A percentile compares a stretch with the other conserved stretches of the same genome.
Conservation (phyloP, 495 filamentous ascomycete genomes). For the Xylaria curta region DNA sequence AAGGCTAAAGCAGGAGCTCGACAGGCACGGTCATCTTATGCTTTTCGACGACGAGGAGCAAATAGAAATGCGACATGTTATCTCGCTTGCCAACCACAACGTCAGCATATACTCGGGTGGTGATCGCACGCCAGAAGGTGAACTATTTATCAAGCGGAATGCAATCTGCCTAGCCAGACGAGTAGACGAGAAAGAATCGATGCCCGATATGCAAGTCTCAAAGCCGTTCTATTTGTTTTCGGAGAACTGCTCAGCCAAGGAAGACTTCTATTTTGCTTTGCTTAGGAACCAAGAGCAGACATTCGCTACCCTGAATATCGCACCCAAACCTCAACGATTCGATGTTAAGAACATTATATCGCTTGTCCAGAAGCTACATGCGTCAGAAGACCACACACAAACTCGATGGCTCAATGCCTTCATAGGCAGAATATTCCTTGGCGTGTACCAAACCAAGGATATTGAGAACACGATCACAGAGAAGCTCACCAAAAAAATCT, state of each 20-base stretch:
- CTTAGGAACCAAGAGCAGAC: constrained; percentile 81
- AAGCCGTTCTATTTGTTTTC: constrained; percentile 94
- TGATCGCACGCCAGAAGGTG: constrained; percentile 82
- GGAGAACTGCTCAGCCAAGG: constrained; percentile 91
- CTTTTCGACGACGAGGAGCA: constrained; percentile 92
- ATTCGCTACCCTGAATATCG: constrained; percentile 58
- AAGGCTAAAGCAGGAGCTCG: constrained; percentile 5
- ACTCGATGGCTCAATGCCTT: constrained; percentile 95
- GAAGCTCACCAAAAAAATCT: constrained; percentile 96
- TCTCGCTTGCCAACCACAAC: constrained; percentile 86
- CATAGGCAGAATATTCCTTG: constrained; percentile 84
- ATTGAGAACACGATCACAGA: constrained; percentile 77
- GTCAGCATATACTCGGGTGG: constrained; percentile 87
- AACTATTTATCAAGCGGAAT: constrained; percentile 94
- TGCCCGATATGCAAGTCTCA: constrained; percentile 59
- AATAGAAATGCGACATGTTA: constrained; percentile 92
- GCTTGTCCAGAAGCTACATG: constrained; percentile 86
- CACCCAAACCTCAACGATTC: constrained; percentile 78
- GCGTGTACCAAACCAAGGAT: constrained; percentile 81
- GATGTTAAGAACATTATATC: constrained; percentile 84
- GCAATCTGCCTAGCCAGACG: constrained; percentile 84
- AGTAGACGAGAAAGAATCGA: constrained; percentile 61
- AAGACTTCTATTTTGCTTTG: constrained; percentile 96
- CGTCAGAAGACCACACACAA: constrained; percentile 88
- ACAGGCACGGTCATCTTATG: constrained; percentile 93